These are phyloP conservation scores for Actinomucor elegans DNA, from an alignment of 371 early-diverging fungal genomes.

Conservation along the genomic window DNA sequence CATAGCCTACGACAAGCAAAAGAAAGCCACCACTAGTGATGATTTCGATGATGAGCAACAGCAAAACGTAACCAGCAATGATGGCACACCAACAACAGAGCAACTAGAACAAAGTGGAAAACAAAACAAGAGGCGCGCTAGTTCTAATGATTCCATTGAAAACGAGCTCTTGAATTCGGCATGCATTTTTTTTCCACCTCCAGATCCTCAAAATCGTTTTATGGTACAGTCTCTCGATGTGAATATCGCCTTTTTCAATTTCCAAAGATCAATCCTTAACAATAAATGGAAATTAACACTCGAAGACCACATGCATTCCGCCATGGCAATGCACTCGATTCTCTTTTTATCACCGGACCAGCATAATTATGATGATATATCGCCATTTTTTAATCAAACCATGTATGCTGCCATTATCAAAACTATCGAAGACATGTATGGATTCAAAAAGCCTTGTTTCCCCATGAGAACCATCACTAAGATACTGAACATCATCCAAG, in stretches of 20 bases:
- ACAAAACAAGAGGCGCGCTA: slow-evolving; percentile 6
- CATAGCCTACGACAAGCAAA: background rate
- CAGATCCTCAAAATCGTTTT: slow-evolving; percentile 5
- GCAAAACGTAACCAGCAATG: slow-evolving; percentile 3
- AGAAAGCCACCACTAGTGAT: slow-evolving; percentile 6
- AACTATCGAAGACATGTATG: slow-evolving; percentile 6
- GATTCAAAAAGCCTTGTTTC: slow-evolving; percentile 6
- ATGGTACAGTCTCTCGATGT: slow-evolving; percentile 4
- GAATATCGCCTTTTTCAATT: background rate
- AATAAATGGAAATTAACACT: slow-evolving; percentile 7
- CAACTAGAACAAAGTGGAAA: slow-evolving; percentile 7
- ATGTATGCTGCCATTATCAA: background rate
- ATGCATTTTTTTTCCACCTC: slow-evolving; percentile 1
- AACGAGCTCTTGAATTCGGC: slow-evolving; percentile 4
- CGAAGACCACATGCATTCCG: slow-evolving; percentile 7
- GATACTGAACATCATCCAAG: slow-evolving; percentile 5
- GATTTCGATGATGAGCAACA: slow-evolving; percentile 4
- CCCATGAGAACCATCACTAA: slow-evolving; percentile 5
- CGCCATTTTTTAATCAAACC: background rate
- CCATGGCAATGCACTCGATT: slow-evolving; percentile 7
- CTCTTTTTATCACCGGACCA: slow-evolving; percentile 3
- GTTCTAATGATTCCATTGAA: slow-evolving; percentile 2
- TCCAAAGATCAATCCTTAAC: background rate
- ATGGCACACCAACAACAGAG: slow-evolving; percentile 7
- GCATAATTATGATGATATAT: slow-evolving; percentile 6